Percentiles rank a stretch among this genome's conserved stretches.
Conservation (phyloP, 257 asterid species). For the Solanum gandarillasii region DNA sequence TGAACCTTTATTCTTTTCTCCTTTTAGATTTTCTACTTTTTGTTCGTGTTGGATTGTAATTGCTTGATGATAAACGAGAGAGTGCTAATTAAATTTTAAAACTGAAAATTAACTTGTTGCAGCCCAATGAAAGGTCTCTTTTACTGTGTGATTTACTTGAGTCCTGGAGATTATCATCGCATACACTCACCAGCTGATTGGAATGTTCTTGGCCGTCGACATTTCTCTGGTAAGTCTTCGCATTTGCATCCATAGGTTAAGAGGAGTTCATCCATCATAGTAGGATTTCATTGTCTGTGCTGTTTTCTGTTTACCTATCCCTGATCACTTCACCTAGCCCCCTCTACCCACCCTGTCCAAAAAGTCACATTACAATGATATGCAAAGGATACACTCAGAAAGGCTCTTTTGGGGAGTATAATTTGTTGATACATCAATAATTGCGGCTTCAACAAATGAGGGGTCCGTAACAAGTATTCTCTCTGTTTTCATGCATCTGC, state of each 20-base stretch:
- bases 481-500: not conserved
- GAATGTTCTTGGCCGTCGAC: constrained; percentile 68
- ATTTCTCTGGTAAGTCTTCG: constrained; percentile 58
- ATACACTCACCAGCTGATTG: constrained; percentile 96
- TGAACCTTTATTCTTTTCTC: not conserved
- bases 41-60: not conserved
- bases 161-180: constrained; percentile 94
- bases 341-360: not conserved
- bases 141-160: constrained; percentile 94
- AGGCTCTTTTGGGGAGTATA: not conserved
- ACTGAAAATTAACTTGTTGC: constrained; percentile 13
- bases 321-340: not conserved
- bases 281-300: not conserved
- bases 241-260: not conserved
- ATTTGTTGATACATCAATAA: not conserved
- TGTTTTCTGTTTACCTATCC: not conserved
- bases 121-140: constrained; percentile 84
- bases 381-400: not conserved
- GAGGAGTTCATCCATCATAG: not conserved
- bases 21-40: not conserved
- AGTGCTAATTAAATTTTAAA: not conserved
- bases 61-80: not conserved
- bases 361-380: not conserved
- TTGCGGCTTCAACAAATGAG: not conserved
- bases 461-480: not conserved